Conservation (phyloP, 73 alveolate genomes). For the Tetrahymena borealis region DNA sequence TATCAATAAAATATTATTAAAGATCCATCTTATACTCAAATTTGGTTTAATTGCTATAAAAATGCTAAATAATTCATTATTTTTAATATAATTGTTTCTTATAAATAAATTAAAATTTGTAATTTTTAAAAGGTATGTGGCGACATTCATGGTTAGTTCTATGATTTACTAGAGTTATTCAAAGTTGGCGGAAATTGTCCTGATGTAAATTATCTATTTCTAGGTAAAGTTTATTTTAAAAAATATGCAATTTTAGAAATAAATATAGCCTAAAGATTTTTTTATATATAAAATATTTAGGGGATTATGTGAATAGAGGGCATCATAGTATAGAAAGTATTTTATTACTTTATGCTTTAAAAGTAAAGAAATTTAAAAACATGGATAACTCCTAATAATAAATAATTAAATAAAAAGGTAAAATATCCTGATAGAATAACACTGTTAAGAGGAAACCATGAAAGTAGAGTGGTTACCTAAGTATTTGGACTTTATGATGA, state of each 20-base stretch:
- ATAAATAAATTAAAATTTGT: not conserved
- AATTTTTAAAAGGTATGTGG: slow-evolving; percentile 41
- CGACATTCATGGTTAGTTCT: slow-evolving; percentile 81
- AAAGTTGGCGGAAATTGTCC: slow-evolving; percentile 84
- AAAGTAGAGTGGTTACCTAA: slow-evolving; percentile 73
- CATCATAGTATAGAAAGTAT: slow-evolving; percentile 84
- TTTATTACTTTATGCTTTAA: slow-evolving; percentile 77
- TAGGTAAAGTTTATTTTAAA: not conserved
- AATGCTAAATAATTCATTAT: too few relatives aligned
- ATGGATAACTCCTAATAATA: slow-evolving; percentile 50
- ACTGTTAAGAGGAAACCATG: slow-evolving; percentile 87
- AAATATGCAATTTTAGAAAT: not conserved
- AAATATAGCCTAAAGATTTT: not conserved
- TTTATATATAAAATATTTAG: too few relatives aligned
- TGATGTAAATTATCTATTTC: slow-evolving; percentile 72
- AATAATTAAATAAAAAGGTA: slow-evolving; percentile 22
- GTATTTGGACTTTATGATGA: slow-evolving; percentile 90
- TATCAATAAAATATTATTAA: too few relatives aligned
- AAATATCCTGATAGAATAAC: slow-evolving; percentile 82
- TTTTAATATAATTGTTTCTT: not conserved
- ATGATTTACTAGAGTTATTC: slow-evolving; percentile 69
- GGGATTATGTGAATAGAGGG: slow-evolving; percentile 94
- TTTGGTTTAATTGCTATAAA: too few relatives aligned
- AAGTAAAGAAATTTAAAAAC: slow-evolving; percentile 42
- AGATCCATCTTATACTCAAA: too few relatives aligned